Evolutionary conservation across 305 asterid genomes (phyloP).

Genomic region (Fraxinus ornus): DNA sequence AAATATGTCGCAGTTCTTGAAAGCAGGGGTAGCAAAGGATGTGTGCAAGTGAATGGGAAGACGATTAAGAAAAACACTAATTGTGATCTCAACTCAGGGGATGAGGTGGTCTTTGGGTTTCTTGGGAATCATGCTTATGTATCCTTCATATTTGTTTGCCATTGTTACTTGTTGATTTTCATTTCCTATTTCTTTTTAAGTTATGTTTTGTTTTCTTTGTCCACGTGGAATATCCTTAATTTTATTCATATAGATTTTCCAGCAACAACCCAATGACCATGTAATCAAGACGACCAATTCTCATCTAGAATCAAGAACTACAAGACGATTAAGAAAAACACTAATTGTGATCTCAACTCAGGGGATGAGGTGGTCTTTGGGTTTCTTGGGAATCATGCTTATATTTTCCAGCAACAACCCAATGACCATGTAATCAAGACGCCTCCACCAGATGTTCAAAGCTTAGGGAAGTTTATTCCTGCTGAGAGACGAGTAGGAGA

Average conservation of each 20-base stretch:
- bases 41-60: slow-evolving; percentile 78
- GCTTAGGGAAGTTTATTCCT: slow-evolving; percentile 50
- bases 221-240: slow-evolving; percentile 42
- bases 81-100: slow-evolving; percentile 73
- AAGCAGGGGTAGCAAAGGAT: slow-evolving; percentile 72
- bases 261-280: slow-evolving; percentile 51
- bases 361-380: no score
- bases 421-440: slow-evolving; percentile 55
- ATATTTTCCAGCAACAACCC: slow-evolving; percentile 67
- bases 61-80: slow-evolving; percentile 49
- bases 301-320: no score
- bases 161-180: slow-evolving; percentile 10
- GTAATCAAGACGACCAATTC: slow-evolving; percentile 60
- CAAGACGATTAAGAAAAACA: no score
- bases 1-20: slow-evolving; percentile 72
- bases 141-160: slow-evolving; percentile 44
- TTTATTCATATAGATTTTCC: slow-evolving; percentile 56
- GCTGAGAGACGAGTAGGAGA: slow-evolving; percentile 77
- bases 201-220: slow-evolving; percentile 2
- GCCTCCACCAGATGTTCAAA: slow-evolving; percentile 63
- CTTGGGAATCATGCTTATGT: slow-evolving; percentile 77
- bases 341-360: no score
- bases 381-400: no score
- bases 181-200: slow-evolving; percentile 2
- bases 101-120: slow-evolving; percentile 74